Percentiles rank a stretch among this genome's conserved stretches.
phyloP scores from a whole-genome alignment of 2,329 filamentous ascomycete genomes.

The Hypoxylon sp. region DNA sequence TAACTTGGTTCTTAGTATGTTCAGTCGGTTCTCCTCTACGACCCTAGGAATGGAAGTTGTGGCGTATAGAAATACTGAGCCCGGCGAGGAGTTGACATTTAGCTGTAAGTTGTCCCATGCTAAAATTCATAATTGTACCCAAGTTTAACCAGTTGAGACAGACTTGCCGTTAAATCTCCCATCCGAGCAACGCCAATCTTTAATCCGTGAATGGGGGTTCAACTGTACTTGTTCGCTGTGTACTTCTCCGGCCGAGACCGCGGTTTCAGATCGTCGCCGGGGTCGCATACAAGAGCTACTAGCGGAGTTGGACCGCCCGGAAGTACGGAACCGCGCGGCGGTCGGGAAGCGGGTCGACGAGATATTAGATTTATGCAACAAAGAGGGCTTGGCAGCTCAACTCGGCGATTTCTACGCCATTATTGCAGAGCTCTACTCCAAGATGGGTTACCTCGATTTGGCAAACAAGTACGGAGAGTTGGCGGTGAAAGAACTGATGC shows the following conservation, averaged over 20 bases:
- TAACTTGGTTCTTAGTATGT: slow-evolving; percentile 49
- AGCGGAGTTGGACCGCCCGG: slow-evolving; percentile 39
- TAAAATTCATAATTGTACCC: background rate
- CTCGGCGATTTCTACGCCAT: slow-evolving; percentile 48
- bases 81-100: slow-evolving; percentile 56
- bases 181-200: slow-evolving; percentile 44
- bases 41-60: slow-evolving; percentile 54
- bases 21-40: slow-evolving; percentile 53
- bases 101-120: slow-evolving; percentile 52
- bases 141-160: slow-evolving; percentile 25
- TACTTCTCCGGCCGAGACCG: slow-evolving; percentile 33
- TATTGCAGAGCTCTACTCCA: slow-evolving; percentile 43
- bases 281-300: slow-evolving; percentile 46
- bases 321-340: slow-evolving; percentile 26
- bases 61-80: slow-evolving; percentile 55
- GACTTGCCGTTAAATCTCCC: slow-evolving; percentile 51
- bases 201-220: slow-evolving; percentile 51
- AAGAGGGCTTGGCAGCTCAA: slow-evolving; percentile 48
- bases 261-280: slow-evolving; percentile 46
- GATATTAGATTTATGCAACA: slow-evolving; percentile 40
- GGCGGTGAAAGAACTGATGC: slow-evolving; percentile 43
- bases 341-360: slow-evolving; percentile 42
- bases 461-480: slow-evolving; percentile 43
- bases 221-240: slow-evolving; percentile 51
- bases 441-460: slow-evolving; percentile 42